phyloP scores from a whole-genome alignment of 768 basidiomycete species.

The Amylocystis lapponica region DNA sequence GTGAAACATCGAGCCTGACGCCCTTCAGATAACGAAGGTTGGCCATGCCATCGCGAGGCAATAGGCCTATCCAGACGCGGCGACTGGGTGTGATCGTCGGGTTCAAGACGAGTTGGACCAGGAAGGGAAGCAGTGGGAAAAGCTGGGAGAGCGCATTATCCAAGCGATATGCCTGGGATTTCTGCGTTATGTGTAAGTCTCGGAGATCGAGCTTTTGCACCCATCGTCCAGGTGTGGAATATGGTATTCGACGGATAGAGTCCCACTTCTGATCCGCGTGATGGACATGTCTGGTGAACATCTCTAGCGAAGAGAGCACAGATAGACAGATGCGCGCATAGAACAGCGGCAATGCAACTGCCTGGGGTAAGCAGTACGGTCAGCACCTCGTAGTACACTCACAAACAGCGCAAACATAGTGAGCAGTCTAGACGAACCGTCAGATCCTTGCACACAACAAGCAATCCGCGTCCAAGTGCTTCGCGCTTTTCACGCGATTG shows the following conservation, averaged over 20 bases:
- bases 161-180: slow-evolving; percentile 44
- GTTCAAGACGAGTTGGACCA: slow-evolving; percentile 47
- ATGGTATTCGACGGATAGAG: slow-evolving; percentile 79
- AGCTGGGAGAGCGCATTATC: slow-evolving; percentile 61
- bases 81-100: slow-evolving; percentile 56
- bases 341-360: slow-evolving; percentile 58
- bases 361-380: too few species aligned
- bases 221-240: slow-evolving; percentile 86
- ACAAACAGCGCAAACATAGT: slow-evolving; percentile 1
- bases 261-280: slow-evolving; percentile 79
- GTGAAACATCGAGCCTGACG: slow-evolving; percentile 35
- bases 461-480: slow-evolving; percentile 22
- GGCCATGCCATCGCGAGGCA: slow-evolving; percentile 42
- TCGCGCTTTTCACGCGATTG: slow-evolving; percentile 5
- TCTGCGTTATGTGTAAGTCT: slow-evolving; percentile 36
- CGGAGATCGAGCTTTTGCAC: slow-evolving; percentile 73
- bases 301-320: slow-evolving; percentile 40
- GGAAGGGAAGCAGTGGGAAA: slow-evolving; percentile 64
- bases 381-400: background rate
- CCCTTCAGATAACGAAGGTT: slow-evolving; percentile 51
- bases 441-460: slow-evolving; percentile 14
- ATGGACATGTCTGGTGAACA: slow-evolving; percentile 53
- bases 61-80: slow-evolving; percentile 47
- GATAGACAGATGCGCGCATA: slow-evolving; percentile 50
- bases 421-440: slow-evolving; percentile 10